Base-by-base conservation (phyloP, 1,284 basidiomycete species). In the Papiliotrema fonsecae region DNA sequence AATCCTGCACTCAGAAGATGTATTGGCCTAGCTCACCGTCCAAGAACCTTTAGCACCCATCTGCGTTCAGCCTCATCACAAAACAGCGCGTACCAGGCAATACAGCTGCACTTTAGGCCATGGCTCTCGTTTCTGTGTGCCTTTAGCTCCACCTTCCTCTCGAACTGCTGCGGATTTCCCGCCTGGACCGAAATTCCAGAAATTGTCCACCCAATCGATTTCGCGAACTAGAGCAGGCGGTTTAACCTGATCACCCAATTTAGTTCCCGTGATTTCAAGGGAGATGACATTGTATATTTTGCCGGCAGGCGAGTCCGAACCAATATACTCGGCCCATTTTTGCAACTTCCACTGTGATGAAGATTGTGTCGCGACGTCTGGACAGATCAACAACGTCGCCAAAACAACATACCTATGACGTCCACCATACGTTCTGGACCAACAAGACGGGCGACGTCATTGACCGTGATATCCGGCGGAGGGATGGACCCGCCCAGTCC, bases 91-190 rank as follows among this genome's bases (percentile, higher is more conserved):
- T 89, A 97, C 97, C 54, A 98, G 76, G 64, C 93, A 96, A 70
- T 98, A 98, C 38, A 96, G 75, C 65, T 96, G 91, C 4, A 98
- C 94, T 63, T 96, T 94, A 6, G 94, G 94, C 71, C 89, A 97
- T 39, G 55, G 51, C 14, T 55, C 47, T 44, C 47, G n/a, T 22
- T 10, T 25, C 10, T 22, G 11, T 31, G 4, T 16, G 6, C 27
- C 25, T 31, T 30, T n/a, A 11, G 9, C 27, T 22, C 16, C 26
- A n/a, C 22, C n/a, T 32, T 22, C 18, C 7, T 24, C 28, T 35
- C 25, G 76, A 62, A 52, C 80, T 82, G 52, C 76, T 78, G 22
- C 52, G n/a, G 42, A 47, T 51, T 63, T 65, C 0, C 57, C 62
- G 10, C 46, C 53, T 1, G 55, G 49, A 1, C 45, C 52, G 44